A percentile compares a stretch with the other conserved stretches of the same genome.
Conservation (phyloP, 2,329 filamentous ascomycete genomes). For the Ophiocordyceps unilateralis region DNA sequence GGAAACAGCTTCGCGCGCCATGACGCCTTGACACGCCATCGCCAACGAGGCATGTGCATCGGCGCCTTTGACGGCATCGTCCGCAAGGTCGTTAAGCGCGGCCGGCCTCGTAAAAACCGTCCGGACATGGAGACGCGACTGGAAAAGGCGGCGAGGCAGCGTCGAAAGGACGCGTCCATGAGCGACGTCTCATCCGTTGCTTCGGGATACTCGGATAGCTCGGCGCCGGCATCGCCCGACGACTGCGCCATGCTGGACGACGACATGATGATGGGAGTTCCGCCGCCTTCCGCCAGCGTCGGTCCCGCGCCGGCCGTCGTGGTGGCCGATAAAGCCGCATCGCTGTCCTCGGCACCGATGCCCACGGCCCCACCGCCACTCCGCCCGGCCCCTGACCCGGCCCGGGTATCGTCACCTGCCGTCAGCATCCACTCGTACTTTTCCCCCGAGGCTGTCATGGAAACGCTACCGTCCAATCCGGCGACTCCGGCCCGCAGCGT, state of each 20-base stretch:
- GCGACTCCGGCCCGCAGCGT: slow-evolving; percentile 32
- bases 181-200: slow-evolving; percentile 31
- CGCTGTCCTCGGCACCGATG: slow-evolving; percentile 30
- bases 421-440: slow-evolving; percentile 24
- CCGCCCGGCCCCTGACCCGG: slow-evolving; percentile 17
- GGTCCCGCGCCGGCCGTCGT: slow-evolving; percentile 15
- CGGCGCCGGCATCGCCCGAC: slow-evolving; percentile 33
- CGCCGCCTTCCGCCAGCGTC: background rate
- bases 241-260: slow-evolving; percentile 27
- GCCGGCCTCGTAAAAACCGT: slow-evolving; percentile 43
- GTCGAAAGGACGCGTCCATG: slow-evolving; percentile 35
- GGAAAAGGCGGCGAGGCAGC: slow-evolving; percentile 37
- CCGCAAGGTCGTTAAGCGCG: slow-evolving; percentile 43
- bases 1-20: slow-evolving; percentile 90
- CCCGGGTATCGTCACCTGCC: slow-evolving; percentile 23
- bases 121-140: slow-evolving; percentile 38
- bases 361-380: slow-evolving; percentile 12
- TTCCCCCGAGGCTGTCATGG: slow-evolving; percentile 27
- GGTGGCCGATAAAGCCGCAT: slow-evolving; percentile 12
- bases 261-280: slow-evolving; percentile 19
- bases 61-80: slow-evolving; percentile 74
- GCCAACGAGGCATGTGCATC: slow-evolving; percentile 91
- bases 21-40: slow-evolving; percentile 84
- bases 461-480: slow-evolving; percentile 17
- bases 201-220: slow-evolving; percentile 40